Evolutionary conservation across 2,329 filamentous ascomycete species (phyloP).

Genomic region (Trichoderma polysporum): DNA sequence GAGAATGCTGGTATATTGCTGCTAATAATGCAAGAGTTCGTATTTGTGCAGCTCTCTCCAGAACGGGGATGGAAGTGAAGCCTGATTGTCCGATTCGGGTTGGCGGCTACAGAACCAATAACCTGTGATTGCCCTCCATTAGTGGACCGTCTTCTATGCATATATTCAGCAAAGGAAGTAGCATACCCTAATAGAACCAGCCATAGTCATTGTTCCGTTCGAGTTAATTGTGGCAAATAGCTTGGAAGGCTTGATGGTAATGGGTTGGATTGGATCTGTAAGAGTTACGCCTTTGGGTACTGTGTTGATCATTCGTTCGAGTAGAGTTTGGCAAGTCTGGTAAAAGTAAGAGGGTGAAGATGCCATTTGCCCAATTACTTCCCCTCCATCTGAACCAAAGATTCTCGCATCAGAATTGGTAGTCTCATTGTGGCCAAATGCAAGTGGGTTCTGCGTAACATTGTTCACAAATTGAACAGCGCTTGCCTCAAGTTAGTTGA

Average conservation of each 20-base stretch:
- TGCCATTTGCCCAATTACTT: conserved; percentile 13
- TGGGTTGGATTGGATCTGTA: conserved; percentile 16
- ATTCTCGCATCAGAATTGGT: conserved; percentile 26
- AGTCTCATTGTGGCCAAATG: conserved; percentile 27
- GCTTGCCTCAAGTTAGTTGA: conserved; percentile 1
- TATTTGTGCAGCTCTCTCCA: conserved; percentile 6
- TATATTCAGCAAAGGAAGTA: not conserved
- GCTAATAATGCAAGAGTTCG: conserved; percentile 2
- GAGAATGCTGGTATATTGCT: not conserved
- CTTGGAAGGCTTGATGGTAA: conserved; percentile 20
- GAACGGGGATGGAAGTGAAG: conserved; percentile 21
- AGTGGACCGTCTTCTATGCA: not conserved
- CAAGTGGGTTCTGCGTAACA: conserved; percentile 27
- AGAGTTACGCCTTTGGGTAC: conserved; percentile 21
- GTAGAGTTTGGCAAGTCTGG: conserved; percentile 15
- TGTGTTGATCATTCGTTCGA: conserved; percentile 24
- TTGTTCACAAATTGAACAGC: conserved; percentile 27
- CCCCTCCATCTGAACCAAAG: conserved; percentile 26
- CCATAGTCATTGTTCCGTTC: conserved; percentile 21
- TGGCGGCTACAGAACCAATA: not conserved
- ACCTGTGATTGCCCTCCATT: not conserved
- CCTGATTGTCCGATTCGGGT: conserved; percentile 20
- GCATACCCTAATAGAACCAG: conserved; percentile 18
- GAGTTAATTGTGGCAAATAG: conserved; percentile 20
- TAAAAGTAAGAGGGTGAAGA: conserved; percentile 19